Evolutionary conservation across 805 yeast species (phyloP).

Genomic region (Teunomyces panamensis): DNA sequence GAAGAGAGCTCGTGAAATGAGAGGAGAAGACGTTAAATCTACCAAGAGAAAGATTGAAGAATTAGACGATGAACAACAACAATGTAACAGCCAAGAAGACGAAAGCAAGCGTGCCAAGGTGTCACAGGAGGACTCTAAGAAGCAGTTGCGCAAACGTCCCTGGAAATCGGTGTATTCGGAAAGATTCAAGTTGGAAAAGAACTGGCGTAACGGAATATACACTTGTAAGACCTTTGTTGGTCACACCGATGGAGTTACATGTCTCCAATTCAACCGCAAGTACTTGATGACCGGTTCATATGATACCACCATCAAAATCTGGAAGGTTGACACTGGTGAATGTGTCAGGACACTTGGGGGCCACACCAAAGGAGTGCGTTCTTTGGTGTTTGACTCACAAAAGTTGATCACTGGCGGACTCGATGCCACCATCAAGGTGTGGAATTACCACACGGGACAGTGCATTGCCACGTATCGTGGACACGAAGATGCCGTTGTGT

Average conservation of each 20-base stretch:
- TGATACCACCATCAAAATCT: constrained; percentile 86
- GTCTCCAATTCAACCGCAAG: constrained; percentile 76
- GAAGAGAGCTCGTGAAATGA: constrained; percentile 61
- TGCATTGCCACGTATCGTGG: constrained; percentile 93
- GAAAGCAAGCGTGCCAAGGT: constrained; percentile 1
- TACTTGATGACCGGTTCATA: constrained; percentile 87
- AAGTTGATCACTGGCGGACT: constrained; percentile 90
- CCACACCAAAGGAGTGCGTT: constrained; percentile 84
- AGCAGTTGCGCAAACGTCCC: constrained; percentile 51
- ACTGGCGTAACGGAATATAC: constrained; percentile 88
- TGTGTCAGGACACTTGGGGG: constrained; percentile 76
- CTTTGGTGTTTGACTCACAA: constrained; percentile 81
- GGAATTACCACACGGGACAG: constrained; percentile 94
- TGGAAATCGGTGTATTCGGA: constrained; percentile 96
- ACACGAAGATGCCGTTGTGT: constrained; percentile 80
- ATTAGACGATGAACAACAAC: constrained; percentile 7
- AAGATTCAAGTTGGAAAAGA: constrained; percentile 84
- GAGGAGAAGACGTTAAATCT: constrained; percentile 15
- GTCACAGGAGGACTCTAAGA: constrained; percentile 6
- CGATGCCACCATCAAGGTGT: constrained; percentile 87
- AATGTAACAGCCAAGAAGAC: constrained; percentile 3
- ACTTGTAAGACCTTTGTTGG: constrained; percentile 65
- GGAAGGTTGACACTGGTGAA: constrained; percentile 84
- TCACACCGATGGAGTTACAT: constrained; percentile 85
- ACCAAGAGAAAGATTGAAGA: constrained; percentile 15